Percentiles rank a stretch among this genome's conserved stretches.
These are phyloP conservation scores for Suillus lakei DNA, from an alignment of 768 basidiomycete genomes.

Conservation along the genomic window DNA sequence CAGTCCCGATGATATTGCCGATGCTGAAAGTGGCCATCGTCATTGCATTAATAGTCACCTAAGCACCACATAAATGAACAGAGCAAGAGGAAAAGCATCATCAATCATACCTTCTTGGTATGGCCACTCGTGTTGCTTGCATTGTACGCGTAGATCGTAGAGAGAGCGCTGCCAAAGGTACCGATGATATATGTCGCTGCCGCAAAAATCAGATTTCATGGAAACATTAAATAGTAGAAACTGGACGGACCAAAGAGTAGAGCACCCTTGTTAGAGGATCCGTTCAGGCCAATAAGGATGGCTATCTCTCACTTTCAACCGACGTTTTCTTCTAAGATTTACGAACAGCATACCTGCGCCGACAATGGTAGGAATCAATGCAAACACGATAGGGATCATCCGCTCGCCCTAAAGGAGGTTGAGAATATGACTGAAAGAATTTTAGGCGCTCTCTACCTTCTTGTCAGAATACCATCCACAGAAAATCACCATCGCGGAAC, in stretches of 20 bases:
- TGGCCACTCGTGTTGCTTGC: conserved; percentile 67
- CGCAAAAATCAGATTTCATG: conserved; percentile 4
- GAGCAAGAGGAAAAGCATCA: background rate
- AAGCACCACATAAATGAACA: background rate
- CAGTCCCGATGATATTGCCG: conserved; percentile 66
- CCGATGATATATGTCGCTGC: conserved; percentile 53
- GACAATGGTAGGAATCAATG: conserved; percentile 61
- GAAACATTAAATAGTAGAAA: background rate
- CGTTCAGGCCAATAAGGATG: conserved; percentile 58
- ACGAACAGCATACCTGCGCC: conserved; percentile 47
- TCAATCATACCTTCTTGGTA: conserved; percentile 58
- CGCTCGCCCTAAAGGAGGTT: conserved; percentile 49
- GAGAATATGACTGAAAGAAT: background rate
- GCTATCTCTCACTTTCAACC: conserved; percentile 30
- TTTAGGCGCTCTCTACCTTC: conserved; percentile 44
- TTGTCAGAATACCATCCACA: conserved; percentile 72
- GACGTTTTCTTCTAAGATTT: background rate
- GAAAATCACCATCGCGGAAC: conserved; percentile 49
- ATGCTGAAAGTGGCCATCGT: conserved; percentile 58
- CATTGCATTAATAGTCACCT: conserved; percentile 64
- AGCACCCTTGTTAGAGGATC: conserved; percentile 51
- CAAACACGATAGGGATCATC: conserved; percentile 64
- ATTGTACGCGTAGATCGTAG: conserved; percentile 66
- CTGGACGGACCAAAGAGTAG: conserved; percentile 56
- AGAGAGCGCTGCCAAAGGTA: conserved; percentile 64